Conservation (phyloP, 441 rosid genomes). For the Sinapis alba region DNA sequence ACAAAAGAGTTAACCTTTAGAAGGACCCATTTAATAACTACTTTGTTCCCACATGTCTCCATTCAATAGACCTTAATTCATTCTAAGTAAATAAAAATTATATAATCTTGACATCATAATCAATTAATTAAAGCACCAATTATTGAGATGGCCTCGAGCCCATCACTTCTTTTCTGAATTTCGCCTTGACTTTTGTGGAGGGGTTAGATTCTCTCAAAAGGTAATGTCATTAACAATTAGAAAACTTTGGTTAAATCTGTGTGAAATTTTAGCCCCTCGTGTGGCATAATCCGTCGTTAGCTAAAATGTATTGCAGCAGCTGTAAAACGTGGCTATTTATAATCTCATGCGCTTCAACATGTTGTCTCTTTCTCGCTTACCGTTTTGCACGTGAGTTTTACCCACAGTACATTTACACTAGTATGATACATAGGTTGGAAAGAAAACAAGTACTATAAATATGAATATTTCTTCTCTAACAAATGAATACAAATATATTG, state of each 20-base stretch:
- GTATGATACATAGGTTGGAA: background rate
- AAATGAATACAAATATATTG: background rate
- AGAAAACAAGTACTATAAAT: background rate
- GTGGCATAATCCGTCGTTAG: conserved; percentile 21
- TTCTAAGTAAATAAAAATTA: background rate
- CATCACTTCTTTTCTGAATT: conserved; percentile 3
- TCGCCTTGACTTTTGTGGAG: conserved; percentile 3
- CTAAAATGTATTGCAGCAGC: background rate
- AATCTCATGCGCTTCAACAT: background rate
- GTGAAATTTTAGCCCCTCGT: conserved; percentile 4
- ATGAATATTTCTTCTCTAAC: background rate
- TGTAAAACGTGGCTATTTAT: background rate
- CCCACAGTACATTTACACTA: background rate
- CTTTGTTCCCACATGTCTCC: conserved; percentile 15
- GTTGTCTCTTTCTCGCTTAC: background rate
- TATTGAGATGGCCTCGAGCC: conserved; percentile 42
- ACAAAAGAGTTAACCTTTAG: conserved; percentile 6
- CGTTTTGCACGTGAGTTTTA: background rate
- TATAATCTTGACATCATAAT: background rate
- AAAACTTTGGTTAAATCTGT: background rate
- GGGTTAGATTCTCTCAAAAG: conserved; percentile 32
- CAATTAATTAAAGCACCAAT: conserved; percentile 30
- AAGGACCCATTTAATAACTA: conserved; percentile 31
- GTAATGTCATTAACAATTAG: background rate
- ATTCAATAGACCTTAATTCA: background rate